Base-by-base conservation (phyloP, 1,139 yeast genomes). In the Lodderomyces pseudojiufengensis region DNA sequence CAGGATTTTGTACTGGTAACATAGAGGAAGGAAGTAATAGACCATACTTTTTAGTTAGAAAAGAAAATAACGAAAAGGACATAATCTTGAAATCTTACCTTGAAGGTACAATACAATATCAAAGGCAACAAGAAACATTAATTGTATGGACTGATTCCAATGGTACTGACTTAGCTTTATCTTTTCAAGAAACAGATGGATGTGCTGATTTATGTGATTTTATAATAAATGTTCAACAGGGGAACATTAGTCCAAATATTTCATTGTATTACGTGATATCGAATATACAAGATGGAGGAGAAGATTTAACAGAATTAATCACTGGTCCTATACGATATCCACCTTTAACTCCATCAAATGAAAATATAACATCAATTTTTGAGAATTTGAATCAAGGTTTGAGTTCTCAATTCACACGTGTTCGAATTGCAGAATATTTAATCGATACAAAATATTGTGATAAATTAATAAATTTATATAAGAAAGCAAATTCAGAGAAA, bases 111-210 rank as follows among this genome's bases (percentile, higher is more conserved):
- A 83, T 81, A 2, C 95, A 85, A 50, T 90, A 84, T 55, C 97
- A 90, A 56, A 73, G 95, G 50, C 97, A 90, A 54, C 97, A 92
- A 54, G 97, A 88, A 44, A 88, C 97, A 0, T 65, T 92, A 35
- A 86, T 92, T 14, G 96, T 92, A 14, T 92, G 98, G 97, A 85
- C 95, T 5, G 95, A 87, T 52, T 58, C 69, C 7, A 70, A 75
- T 14, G 92, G 92, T 3, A 76, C 76, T 40, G 96, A 88, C 55
- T 76, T 88, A 47, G 97, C 97, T 4, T 66, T 92, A 29, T 84
- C 95, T 36, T 92, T 92, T 59, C 97, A 92, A 56, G 97, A 88
- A 52, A 79, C 86, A 27, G 85, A 83, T 35, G 97, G 97, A 0
- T 92, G 98, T 57, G 76, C 85, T 11, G 77, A 80, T 11, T 57